A percentile compares a stretch with the other conserved stretches of the same genome.
Evolutionary conservation across 495 filamentous ascomycete genomes (phyloP).

Genomic region (Xylaria cubensis): DNA sequence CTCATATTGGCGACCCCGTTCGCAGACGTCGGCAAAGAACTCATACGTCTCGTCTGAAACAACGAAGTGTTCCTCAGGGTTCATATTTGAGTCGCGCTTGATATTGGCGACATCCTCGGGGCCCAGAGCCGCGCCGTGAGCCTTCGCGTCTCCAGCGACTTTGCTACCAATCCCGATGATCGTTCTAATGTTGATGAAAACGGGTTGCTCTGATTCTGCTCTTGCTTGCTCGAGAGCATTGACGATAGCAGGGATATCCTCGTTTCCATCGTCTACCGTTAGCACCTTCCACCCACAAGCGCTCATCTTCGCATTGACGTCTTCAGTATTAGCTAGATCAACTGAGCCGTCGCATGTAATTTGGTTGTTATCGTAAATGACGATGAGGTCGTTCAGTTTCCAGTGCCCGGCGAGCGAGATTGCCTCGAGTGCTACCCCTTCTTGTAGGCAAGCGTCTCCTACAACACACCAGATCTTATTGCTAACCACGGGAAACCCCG

Average conservation of each 20-base stretch:
- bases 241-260: conserved; percentile 60
- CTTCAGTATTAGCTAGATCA: conserved; percentile 62
- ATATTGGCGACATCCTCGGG: conserved; percentile 53
- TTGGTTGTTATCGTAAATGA: conserved; percentile 68
- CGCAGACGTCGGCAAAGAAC: conserved; percentile 55
- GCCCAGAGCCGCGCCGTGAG: conserved; percentile 61
- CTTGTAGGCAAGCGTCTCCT: conserved; percentile 65
- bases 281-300: conserved; percentile 60
- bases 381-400: conserved; percentile 60
- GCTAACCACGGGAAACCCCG: conserved; percentile 54
- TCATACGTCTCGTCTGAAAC: conserved; percentile 53
- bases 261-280: conserved; percentile 26
- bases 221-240: conserved; percentile 54
- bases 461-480: conserved; percentile 64
- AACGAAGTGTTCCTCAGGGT: conserved; percentile 53
- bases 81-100: conserved; percentile 55
- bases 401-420: conserved; percentile 63
- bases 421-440: conserved; percentile 65
- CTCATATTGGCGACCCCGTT: conserved; percentile 49
- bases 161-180: conserved; percentile 62
- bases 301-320: conserved; percentile 65
- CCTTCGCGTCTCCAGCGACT: conserved; percentile 55
- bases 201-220: conserved; percentile 55
- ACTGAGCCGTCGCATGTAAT: conserved; percentile 65
- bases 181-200: conserved; percentile 66